Percentiles rank a stretch among this genome's conserved stretches.
Conservation (phyloP, 768 basidiomycete genomes). For the Pulveroboletus sp. region DNA sequence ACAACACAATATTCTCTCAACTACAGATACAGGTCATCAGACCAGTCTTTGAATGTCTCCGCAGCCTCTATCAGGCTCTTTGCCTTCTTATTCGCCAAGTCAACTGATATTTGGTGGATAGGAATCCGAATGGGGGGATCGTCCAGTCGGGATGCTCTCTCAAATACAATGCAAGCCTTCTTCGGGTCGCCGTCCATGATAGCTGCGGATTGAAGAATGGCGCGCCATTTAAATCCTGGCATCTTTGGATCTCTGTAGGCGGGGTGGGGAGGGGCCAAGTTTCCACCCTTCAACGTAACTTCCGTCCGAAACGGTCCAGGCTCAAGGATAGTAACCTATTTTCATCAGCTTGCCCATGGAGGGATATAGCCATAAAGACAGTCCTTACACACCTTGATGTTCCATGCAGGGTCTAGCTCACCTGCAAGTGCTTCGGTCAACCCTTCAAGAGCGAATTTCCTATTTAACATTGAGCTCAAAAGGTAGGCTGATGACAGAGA, state of each 20-base stretch:
- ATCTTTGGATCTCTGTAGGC: conserved; percentile 16
- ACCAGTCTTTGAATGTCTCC: background rate
- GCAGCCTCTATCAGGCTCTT: too few relatives aligned
- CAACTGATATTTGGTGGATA: conserved; percentile 10
- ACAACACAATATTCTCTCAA: too few relatives aligned
- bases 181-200: conserved; percentile 10
- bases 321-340: conserved; percentile 18
- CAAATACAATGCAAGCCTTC: conserved; percentile 21
- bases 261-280: conserved; percentile 4
- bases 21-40: conserved; percentile 21
- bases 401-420: conserved; percentile 15
- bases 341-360: background rate
- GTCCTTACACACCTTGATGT: conserved; percentile 14
- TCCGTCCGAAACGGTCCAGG: conserved; percentile 17
- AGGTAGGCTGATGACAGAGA: background rate
- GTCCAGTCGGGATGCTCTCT: conserved; percentile 16
- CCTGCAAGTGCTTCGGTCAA: conserved; percentile 19
- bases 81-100: background rate
- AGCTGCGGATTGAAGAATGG: background rate
- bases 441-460: conserved; percentile 26
- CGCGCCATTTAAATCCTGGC: conserved; percentile 7
- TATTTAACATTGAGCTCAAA: background rate
- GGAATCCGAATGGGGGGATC: conserved; percentile 21
- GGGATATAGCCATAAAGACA: background rate
- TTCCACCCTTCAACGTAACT: background rate